Percentiles rank a stretch among this genome's conserved stretches.
Conservation (phyloP, 305 asterid species). For the Vinca major region DNA sequence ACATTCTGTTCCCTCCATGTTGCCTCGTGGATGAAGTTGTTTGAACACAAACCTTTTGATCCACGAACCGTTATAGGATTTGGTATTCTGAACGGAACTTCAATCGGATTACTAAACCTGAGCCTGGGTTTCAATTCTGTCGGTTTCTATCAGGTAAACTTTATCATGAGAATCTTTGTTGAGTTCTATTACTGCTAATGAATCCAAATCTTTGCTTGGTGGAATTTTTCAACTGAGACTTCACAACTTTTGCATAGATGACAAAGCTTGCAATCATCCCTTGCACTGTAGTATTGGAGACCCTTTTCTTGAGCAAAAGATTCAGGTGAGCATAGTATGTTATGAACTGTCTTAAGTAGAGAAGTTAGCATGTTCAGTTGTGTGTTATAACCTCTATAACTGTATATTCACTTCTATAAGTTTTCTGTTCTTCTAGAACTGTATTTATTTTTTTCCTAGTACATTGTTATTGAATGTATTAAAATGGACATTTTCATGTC, state of each 20-base stretch:
- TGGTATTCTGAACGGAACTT: slow-evolving; percentile 46
- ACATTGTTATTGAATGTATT: no score
- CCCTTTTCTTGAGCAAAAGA: slow-evolving; percentile 68
- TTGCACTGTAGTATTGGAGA: slow-evolving; percentile 74
- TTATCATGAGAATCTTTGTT: slow-evolving; percentile 12
- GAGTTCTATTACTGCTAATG: slow-evolving; percentile 8
- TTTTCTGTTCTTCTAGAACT: not conserved
- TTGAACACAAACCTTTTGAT: slow-evolving; percentile 78
- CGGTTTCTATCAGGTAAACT: slow-evolving; percentile 82
- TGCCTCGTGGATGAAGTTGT: slow-evolving; percentile 53
- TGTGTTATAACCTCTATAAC: not conserved
- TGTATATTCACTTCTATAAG: not conserved
- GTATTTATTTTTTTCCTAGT: no score
- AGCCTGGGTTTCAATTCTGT: slow-evolving; percentile 93
- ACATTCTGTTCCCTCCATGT: slow-evolving; percentile 43
- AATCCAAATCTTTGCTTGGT: not conserved
- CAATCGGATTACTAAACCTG: slow-evolving; percentile 68
- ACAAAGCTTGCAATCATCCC: slow-evolving; percentile 90
- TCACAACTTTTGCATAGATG: slow-evolving; percentile 38
- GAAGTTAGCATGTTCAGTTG: not conserved
- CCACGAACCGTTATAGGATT: slow-evolving; percentile 34
- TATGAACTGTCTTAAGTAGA: not conserved
- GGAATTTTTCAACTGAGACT: slow-evolving; percentile 11
- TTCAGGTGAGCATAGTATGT: slow-evolving; percentile 48
- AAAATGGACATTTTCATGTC: no score